Percentiles rank a stretch among this genome's conserved stretches.
Conservation (phyloP, 345 rosid genomes). For the Schrenkiella parvula region DNA sequence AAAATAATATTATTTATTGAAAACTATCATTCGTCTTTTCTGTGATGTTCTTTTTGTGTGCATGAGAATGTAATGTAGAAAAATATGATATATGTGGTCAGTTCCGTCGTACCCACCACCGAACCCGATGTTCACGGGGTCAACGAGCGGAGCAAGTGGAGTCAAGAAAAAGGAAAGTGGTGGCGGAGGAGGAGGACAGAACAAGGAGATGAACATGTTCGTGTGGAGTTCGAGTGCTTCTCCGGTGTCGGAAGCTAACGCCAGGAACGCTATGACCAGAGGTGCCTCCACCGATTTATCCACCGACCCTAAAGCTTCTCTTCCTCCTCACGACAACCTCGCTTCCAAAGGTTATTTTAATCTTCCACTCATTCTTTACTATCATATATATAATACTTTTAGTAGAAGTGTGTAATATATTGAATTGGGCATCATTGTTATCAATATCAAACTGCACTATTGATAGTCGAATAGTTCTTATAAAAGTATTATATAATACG, state of each 20-base stretch:
- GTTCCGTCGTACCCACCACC: constrained; percentile 58
- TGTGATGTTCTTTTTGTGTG: not conserved
- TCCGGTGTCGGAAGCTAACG: constrained; percentile 68
- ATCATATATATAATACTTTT: not conserved
- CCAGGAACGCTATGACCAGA: constrained; percentile 47
- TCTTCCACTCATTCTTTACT: not conserved
- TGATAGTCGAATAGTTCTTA: no score
- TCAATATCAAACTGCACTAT: not conserved
- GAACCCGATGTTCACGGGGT: constrained; percentile 65
- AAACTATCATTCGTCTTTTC: not conserved
- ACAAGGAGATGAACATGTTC: constrained; percentile 74
- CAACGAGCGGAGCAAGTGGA: constrained; percentile 38
- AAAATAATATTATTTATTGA: not conserved
- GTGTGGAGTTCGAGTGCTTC: constrained; percentile 87
- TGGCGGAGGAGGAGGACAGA: constrained; percentile 19
- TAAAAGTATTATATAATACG: not conserved
- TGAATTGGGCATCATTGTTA: not conserved
- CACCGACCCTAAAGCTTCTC: constrained; percentile 27
- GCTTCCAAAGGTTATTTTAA: constrained; percentile 45
- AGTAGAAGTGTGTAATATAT: not conserved
- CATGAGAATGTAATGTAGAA: not conserved
- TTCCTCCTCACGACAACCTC: constrained; percentile 40
- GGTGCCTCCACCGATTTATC: constrained; percentile 45
- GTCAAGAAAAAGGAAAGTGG: constrained; percentile 38
- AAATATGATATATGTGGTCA: not conserved